Conservation (phyloP, 176 grass and related monocot genomes). For the Microstegium vimineum region DNA sequence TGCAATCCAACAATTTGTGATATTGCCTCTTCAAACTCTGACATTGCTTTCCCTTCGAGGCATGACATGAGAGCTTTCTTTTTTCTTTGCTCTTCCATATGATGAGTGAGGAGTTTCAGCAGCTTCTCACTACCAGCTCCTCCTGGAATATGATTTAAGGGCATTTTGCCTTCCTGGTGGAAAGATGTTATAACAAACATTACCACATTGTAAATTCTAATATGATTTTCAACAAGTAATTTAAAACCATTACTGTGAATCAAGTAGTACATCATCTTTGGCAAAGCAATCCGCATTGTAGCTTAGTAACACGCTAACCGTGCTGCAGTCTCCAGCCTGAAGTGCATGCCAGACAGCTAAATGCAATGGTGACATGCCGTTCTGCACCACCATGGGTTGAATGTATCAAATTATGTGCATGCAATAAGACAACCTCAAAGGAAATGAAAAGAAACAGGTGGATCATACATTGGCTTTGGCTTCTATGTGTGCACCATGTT, state of each 20-base stretch:
- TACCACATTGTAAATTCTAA: conserved; percentile 24
- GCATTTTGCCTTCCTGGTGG: conserved; percentile 79
- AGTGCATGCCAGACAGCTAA: conserved; percentile 95
- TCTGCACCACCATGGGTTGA: conserved; percentile 56
- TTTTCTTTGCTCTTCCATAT: conserved; percentile 88
- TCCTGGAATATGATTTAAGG: conserved; percentile 63
- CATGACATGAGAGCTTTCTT: conserved; percentile 64
- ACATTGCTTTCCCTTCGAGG: conserved; percentile 61
- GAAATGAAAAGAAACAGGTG: conserved; percentile 6
- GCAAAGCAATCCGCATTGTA: conserved; percentile 78
- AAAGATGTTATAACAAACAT: conserved; percentile 21
- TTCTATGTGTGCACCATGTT: conserved; percentile 59
- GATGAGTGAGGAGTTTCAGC: conserved; percentile 48
- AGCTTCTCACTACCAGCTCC: conserved; percentile 53
- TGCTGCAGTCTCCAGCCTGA: conserved; percentile 62
- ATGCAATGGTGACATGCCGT: conserved; percentile 95
- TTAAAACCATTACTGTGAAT: conserved; percentile 34
- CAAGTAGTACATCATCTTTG: conserved; percentile 86
- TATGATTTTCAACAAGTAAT: conserved; percentile 17
- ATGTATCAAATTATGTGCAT: not conserved
- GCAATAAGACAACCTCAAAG: not conserved
- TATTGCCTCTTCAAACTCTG: conserved; percentile 82
- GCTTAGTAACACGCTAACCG: conserved; percentile 55
- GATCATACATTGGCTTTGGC: conserved; percentile 82
- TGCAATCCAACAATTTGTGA: conserved; percentile 81